A percentile compares a stretch with the other conserved stretches of the same genome.
Conservation (phyloP, 129 eudicot species). For the Flaveria linearis region DNA sequence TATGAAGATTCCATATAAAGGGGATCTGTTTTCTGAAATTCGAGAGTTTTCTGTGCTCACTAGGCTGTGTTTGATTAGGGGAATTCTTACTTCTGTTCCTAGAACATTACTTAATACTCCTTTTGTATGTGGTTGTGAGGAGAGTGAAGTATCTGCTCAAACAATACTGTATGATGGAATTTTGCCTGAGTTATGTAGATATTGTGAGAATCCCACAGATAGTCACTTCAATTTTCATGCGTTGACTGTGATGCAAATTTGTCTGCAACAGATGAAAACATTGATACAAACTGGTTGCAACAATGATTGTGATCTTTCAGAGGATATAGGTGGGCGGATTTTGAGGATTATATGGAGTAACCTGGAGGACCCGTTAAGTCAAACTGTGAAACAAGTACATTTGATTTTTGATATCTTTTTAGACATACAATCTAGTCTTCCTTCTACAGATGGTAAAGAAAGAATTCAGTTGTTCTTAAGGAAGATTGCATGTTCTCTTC, state of each 20-base stretch:
- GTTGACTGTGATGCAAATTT: constrained; percentile 93
- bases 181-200: constrained; percentile 81
- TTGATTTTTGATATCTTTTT: constrained; percentile 89
- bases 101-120: constrained; percentile 69
- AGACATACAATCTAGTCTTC: constrained; percentile 72
- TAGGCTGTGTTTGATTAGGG: constrained; percentile 89
- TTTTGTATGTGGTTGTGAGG: constrained; percentile 39
- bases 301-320: constrained; percentile 47
- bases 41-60: constrained; percentile 53
- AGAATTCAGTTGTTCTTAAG: constrained; percentile 48
- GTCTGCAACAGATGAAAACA: constrained; percentile 93
- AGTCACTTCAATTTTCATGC: constrained; percentile 95
- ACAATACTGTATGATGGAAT: constrained; percentile 84
- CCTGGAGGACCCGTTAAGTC: constrained; percentile 91
- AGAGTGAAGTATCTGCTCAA: constrained; percentile 27
- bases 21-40: constrained; percentile 62
- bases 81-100: constrained; percentile 82
- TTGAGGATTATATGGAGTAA: constrained; percentile 92
- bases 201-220: constrained; percentile 87
- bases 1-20: constrained; percentile 54
- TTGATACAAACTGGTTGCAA: constrained; percentile 45
- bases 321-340: constrained; percentile 65
- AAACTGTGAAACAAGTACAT: constrained; percentile 98
- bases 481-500: constrained; percentile 73
- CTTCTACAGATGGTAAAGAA: constrained; percentile 58